These are phyloP conservation scores for Leishmania martiniquensis DNA, from an alignment of 208 protist species.

Conservation along the genomic window DNA sequence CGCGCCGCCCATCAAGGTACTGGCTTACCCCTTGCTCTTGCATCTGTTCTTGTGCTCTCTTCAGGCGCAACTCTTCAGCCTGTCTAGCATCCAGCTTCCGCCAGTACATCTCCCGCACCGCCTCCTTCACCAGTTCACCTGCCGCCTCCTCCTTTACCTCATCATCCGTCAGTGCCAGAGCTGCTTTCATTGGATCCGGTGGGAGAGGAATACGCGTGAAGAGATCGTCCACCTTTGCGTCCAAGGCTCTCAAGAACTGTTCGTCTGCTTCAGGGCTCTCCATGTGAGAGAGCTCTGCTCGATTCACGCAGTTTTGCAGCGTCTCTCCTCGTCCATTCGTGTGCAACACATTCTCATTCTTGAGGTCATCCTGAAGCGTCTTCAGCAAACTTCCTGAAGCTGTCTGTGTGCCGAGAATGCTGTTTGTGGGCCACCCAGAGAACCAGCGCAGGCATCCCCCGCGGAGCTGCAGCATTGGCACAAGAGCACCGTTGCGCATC, in stretches of 20 bases:
- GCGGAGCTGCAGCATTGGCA: neutral
- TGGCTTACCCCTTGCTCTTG: slow-evolving; percentile 25
- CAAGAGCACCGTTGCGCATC: neutral
- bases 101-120: slow-evolving; percentile 78
- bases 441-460: slow-evolving; percentile 7
- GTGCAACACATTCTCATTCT: slow-evolving; percentile 48
- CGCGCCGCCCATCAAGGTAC: slow-evolving; percentile 29
- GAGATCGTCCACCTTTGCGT: slow-evolving; percentile 59
- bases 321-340: slow-evolving; percentile 55
- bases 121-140: slow-evolving; percentile 75
- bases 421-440: slow-evolving; percentile 23
- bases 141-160: slow-evolving; percentile 68
- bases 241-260: slow-evolving; percentile 49
- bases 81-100: slow-evolving; percentile 54
- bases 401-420: slow-evolving; percentile 55
- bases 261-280: slow-evolving; percentile 84
- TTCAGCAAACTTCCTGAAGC: slow-evolving; percentile 46
- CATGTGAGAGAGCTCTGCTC: slow-evolving; percentile 79
- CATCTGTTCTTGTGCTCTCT: slow-evolving; percentile 53
- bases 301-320: slow-evolving; percentile 50
- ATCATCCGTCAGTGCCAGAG: slow-evolving; percentile 72
- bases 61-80: slow-evolving; percentile 74
- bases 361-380: slow-evolving; percentile 64
- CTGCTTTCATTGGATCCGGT: slow-evolving; percentile 78
- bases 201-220: slow-evolving; percentile 78